Evolutionary conservation across 2,329 filamentous ascomycete species (phyloP), one percentile per base, ranked within the genome.

Genomic region (Colletotrichum lentis): DNA sequence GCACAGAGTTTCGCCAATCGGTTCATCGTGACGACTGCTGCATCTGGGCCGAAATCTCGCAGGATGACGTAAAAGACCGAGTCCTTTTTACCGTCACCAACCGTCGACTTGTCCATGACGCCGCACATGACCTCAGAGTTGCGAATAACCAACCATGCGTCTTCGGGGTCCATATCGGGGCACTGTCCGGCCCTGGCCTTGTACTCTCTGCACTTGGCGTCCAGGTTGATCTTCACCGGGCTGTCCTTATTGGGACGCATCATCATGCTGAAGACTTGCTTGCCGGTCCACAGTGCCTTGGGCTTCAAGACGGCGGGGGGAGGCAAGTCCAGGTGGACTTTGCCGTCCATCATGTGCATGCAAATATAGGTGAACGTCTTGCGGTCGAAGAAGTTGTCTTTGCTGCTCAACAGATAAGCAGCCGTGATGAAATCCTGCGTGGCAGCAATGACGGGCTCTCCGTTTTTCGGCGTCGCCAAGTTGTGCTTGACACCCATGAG

Each of bases 401-500:
- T 98, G 78, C 90, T 92, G 73, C 93, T 97, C 31, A 98, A 84
- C 4, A 98, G 82, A 76, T 94, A 99, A 0, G 96, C 92, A 4
- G 94, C 94, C 31, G 95, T 98, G 74, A 99, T 98, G 81, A 99
- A 99, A 84, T 99, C 96, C 76, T 99, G 96, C 37, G 97, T 99
- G n/a, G 96, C 95, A 20, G 94, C 94, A 81, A 99, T 98, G 74
- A 99, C 97, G 1, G 96, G 96, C 73, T 97, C 95, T 76, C 96
- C 96, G 80, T 98, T 98, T 80, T 97, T 97, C 0, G 96, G 96
- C 0, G 96, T 99, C 3, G 91, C 91, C 67, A 99, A 80, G 77
- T 99, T 99, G 83, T 98, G 90, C 80, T 97, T 97, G 64, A 99
- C 94, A 49, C 96, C 96, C 96, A 99, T 99, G 55, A 99, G 82